Percentiles rank a stretch among this genome's conserved stretches.
These are phyloP conservation scores for Cornus florida DNA, from an alignment of 148 eudicot genomes.

Conservation along the genomic window DNA sequence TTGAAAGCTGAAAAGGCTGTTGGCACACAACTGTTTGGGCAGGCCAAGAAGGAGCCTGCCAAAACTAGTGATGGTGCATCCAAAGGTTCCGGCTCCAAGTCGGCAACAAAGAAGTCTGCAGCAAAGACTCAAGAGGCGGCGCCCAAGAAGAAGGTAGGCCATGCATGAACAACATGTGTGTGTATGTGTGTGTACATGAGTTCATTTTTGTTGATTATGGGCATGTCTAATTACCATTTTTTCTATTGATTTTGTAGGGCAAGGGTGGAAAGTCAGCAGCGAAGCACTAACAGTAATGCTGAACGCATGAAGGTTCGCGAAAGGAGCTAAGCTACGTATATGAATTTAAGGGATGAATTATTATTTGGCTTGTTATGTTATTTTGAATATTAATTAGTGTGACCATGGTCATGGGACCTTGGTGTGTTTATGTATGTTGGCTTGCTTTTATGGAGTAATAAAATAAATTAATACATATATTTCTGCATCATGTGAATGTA, in stretches of 20 bases:
- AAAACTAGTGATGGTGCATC: not conserved
- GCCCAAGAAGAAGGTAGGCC: constrained; percentile 22
- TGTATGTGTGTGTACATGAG: not conserved
- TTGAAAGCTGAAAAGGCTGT: constrained; percentile 29
- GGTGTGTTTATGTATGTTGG: not conserved
- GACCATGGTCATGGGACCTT: not conserved
- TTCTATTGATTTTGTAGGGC: constrained; percentile 6
- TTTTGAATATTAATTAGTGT: not conserved
- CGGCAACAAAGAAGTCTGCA: constrained; percentile 28
- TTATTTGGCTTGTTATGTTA: not conserved
- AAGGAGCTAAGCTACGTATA: not conserved
- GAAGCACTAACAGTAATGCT: constrained; percentile 10
- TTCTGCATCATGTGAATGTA: not conserved
- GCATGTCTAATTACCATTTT: too few relatives aligned
- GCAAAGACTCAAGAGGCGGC: constrained; percentile 18
- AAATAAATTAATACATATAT: not conserved
- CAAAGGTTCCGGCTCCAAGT: constrained; percentile 17
- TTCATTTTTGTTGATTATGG: too few relatives aligned
- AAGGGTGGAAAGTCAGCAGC: constrained; percentile 16
- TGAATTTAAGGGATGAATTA: not conserved
- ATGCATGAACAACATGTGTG: not conserved
- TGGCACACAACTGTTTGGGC: constrained; percentile 21
- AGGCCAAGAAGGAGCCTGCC: constrained; percentile 26
- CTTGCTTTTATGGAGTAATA: not conserved
- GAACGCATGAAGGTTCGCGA: not conserved